Evolutionary conservation across 306 rosid species (phyloP), one percentile per base, ranked within the genome.

Genomic region (Senna siamea): DNA sequence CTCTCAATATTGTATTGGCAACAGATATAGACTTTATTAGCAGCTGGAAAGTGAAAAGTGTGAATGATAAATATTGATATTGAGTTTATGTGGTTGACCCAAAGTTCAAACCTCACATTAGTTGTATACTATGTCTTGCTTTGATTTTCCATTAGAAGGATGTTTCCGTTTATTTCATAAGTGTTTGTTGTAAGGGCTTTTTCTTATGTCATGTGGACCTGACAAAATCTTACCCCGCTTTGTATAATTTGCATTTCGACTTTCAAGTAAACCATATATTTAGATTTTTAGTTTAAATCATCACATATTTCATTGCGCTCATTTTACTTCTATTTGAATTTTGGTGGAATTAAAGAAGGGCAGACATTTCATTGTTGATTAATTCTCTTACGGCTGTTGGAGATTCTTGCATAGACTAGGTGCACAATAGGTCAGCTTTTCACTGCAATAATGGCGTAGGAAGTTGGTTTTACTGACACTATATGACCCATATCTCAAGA

Each of bases 201-300:
- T n/a, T n/a, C n/a, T n/a, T n/a, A n/a, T n/a, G n/a, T n/a, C n/a
- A n/a, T n/a, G n/a, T n/a, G n/a, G n/a, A n/a, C n/a, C n/a, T n/a
- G n/a, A n/a, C n/a, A n/a, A n/a, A n/a, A n/a, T n/a, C n/a, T n/a
- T n/a, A n/a, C n/a, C n/a, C n/a, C n/a, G n/a, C n/a, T n/a, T n/a
- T n/a, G n/a, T n/a, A n/a, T n/a, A n/a, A n/a, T n/a, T n/a, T n/a
- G n/a, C n/a, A n/a, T n/a, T n/a, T 32, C 37, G 5, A 32, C 5
- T 32, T 48, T 64, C 57, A 66, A 35, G 65, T 73, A 72, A 57
- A 56, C 69, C 30, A 56, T 48, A 17, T n/a, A 32, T 66, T 57
- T 59, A 58, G 64, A 66, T 38, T 47, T 57, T 14, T 66, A 13
- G 26, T 40, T 23, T 15, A 46, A 70, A n/a, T n/a, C n/a, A 38